A percentile compares a stretch with the other conserved stretches of the same genome.
phyloP scores from a whole-genome alignment of 108 stramenopile genomes.

The Stephanodiscus minutulus region DNA sequence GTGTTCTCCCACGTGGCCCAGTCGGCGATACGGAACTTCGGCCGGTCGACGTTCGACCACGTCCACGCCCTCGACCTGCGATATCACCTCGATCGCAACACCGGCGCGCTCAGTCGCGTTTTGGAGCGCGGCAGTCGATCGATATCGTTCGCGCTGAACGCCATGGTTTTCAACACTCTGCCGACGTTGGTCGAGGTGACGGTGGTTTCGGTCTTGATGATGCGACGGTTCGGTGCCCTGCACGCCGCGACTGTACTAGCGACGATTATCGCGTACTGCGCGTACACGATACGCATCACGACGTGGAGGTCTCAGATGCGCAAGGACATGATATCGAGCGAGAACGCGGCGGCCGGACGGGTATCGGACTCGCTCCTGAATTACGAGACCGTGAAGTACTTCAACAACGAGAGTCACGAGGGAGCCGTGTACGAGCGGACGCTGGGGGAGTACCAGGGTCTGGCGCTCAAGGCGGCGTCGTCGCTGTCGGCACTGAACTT shows the following conservation, averaged over 20 bases:
- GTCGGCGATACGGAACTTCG: conserved; percentile 34
- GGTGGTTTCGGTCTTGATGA: conserved; percentile 46
- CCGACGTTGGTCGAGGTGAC: conserved; percentile 49
- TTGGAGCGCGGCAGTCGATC: conserved; percentile 45
- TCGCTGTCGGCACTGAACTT: conserved; percentile 45
- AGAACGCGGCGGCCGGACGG: conserved; percentile 42
- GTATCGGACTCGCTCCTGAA: conserved; percentile 52
- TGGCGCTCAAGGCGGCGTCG: conserved; percentile 46
- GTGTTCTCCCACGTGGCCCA: conserved; percentile 34
- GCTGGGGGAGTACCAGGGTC: conserved; percentile 39
- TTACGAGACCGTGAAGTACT: conserved; percentile 56
- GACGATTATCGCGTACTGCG: conserved; percentile 33
- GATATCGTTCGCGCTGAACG: conserved; percentile 32
- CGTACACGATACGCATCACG: conserved; percentile 39
- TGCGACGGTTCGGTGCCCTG: conserved; percentile 40
- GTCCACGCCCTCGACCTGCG: conserved; percentile 32
- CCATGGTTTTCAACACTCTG: conserved; percentile 36
- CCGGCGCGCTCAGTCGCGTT: conserved; percentile 43
- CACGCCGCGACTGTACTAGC: conserved; percentile 23
- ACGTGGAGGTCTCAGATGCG: conserved; percentile 39
- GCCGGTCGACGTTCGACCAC: conserved; percentile 36
- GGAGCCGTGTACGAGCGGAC: conserved; percentile 30
- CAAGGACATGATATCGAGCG: conserved; percentile 39
- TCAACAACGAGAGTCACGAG: conserved; percentile 49
- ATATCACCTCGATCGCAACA: conserved; percentile 50